phyloP scores from a whole-genome alignment of 371 early-diverging fungal species.

The Synchytrium microbalum region DNA sequence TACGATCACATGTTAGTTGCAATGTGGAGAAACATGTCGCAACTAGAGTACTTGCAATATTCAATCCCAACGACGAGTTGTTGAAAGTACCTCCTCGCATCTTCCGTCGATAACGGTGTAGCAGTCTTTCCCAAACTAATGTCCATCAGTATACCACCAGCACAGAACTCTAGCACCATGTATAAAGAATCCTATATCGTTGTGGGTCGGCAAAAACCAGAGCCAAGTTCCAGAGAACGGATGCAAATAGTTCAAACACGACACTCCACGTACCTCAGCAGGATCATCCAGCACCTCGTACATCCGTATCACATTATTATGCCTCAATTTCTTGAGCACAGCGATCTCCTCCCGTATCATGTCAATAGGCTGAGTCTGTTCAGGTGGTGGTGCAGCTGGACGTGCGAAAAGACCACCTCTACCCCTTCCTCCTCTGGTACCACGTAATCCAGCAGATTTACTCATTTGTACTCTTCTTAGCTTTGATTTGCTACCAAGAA shows the following conservation, averaged over 20 bases:
- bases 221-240: background rate
- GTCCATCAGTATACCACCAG: slow-evolving; percentile 65
- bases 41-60: slow-evolving; percentile 57
- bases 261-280: slow-evolving; percentile 34
- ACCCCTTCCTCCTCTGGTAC: background rate
- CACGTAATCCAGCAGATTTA: background rate
- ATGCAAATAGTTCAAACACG: background rate
- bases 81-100: slow-evolving; percentile 57
- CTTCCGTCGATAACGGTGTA: slow-evolving; percentile 47
- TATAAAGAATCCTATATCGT: slow-evolving; percentile 32
- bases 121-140: slow-evolving; percentile 47
- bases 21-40: background rate
- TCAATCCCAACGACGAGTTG: slow-evolving; percentile 91
- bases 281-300: slow-evolving; percentile 91
- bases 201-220: background rate
- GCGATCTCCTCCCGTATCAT: slow-evolving; percentile 87
- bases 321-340: slow-evolving; percentile 85
- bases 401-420: slow-evolving; percentile 9
- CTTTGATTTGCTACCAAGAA: background rate
- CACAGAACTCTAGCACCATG: slow-evolving; percentile 80
- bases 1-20: too few relatives aligned
- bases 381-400: background rate
- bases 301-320: slow-evolving; percentile 77
- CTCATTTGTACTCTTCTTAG: background rate
- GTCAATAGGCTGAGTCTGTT: slow-evolving; percentile 52